Conservation (phyloP, 768 basidiomycete genomes). For the Gyrodon lividus region DNA sequence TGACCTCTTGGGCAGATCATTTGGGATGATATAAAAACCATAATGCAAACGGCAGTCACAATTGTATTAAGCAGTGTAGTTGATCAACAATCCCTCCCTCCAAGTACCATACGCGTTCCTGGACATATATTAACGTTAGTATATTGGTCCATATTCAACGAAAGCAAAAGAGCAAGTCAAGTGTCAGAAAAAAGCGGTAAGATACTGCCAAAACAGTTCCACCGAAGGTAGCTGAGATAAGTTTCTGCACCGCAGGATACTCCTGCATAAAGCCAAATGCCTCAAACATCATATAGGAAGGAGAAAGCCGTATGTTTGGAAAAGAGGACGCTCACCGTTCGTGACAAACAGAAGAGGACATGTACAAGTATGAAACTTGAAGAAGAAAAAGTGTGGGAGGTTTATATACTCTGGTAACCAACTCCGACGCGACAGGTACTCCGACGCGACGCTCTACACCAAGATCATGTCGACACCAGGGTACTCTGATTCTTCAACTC, state of each 20-base stretch:
- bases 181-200: slow-evolving; percentile 48
- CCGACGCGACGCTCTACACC: slow-evolving; percentile 18
- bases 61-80: too few species aligned
- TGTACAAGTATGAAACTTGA: too few species aligned
- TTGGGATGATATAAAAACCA: too few species aligned
- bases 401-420: slow-evolving; percentile 25
- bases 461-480: slow-evolving; percentile 33
- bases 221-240: slow-evolving; percentile 91
- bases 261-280: slow-evolving; percentile 89
- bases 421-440: slow-evolving; percentile 29
- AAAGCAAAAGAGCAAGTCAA: slow-evolving; percentile 2
- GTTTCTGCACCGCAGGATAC: slow-evolving; percentile 74
- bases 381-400: slow-evolving; percentile 2
- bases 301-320: neutral
- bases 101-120: too few species aligned
- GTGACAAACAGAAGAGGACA: too few species aligned
- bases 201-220: slow-evolving; percentile 40
- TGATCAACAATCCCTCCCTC: too few species aligned
- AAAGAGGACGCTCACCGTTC: slow-evolving; percentile 21
- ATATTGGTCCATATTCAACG: neutral
- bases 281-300: slow-evolving; percentile 76
- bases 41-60: too few species aligned
- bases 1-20: too few species aligned
- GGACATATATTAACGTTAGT: too few species aligned
- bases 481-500: slow-evolving; percentile 33